Evolutionary conservation across 768 basidiomycete genomes (phyloP).

Genomic region (Rhodotorula sphaerocarpa): DNA sequence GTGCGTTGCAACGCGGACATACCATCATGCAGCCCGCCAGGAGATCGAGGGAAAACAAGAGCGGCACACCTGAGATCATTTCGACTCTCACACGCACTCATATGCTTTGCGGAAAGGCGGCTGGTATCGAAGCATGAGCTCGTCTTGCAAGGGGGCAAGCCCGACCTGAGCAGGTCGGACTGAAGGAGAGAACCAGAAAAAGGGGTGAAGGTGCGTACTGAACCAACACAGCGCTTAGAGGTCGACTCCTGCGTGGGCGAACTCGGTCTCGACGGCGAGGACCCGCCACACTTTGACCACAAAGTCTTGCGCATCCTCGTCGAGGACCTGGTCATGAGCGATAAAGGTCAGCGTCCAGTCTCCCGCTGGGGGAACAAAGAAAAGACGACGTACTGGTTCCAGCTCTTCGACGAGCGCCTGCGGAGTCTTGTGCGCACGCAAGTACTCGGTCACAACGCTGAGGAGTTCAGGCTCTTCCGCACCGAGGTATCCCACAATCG

Average conservation of each 20-base stretch:
- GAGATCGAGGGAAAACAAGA: too few relatives aligned
- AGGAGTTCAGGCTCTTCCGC: slow-evolving; percentile 39
- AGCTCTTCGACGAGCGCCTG: slow-evolving; percentile 38
- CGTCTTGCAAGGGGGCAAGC: too few relatives aligned
- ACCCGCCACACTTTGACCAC: slow-evolving; percentile 36
- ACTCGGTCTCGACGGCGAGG: slow-evolving; percentile 24
- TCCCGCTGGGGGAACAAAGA: not conserved
- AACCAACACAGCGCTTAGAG: not conserved
- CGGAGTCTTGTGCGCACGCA: slow-evolving; percentile 36
- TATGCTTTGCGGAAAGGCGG: too few relatives aligned
- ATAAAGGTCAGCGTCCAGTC: too few relatives aligned
- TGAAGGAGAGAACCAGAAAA: too few relatives aligned
- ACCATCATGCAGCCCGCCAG: too few relatives aligned
- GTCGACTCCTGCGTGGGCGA: slow-evolving; percentile 16
- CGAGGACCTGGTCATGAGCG: slow-evolving; percentile 32
- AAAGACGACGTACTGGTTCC: slow-evolving; percentile 35
- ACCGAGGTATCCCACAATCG: slow-evolving; percentile 39
- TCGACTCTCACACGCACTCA: too few relatives aligned
- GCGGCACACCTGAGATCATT: too few relatives aligned
- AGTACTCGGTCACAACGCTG: slow-evolving; percentile 35
- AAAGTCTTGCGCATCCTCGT: slow-evolving; percentile 38
- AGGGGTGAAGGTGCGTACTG: too few relatives aligned
- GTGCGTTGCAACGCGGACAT: too few relatives aligned
- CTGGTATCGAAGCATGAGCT: too few relatives aligned
- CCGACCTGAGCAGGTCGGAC: too few relatives aligned